Evolutionary conservation across 345 rosid species (phyloP).

Genomic region (Citrus sp.): DNA sequence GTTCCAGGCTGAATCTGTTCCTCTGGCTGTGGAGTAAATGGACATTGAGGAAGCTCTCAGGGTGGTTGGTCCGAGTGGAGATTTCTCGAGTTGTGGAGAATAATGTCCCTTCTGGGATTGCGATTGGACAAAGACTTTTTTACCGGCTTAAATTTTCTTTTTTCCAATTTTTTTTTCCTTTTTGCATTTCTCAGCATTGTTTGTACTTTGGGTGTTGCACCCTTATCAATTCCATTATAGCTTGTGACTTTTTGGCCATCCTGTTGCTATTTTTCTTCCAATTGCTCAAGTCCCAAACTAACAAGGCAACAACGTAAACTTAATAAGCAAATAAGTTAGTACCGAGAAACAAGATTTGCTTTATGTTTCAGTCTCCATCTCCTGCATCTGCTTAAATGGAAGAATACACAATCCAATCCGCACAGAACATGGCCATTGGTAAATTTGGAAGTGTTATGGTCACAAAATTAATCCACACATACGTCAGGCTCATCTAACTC

Average conservation of each 20-base stretch:
- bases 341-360: no score
- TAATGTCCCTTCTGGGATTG: constrained; percentile 18
- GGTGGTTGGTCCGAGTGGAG: neutral
- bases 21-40: constrained; percentile 40
- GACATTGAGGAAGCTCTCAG: neutral
- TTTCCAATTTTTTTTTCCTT: neutral
- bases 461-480: no score
- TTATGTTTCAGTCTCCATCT: neutral
- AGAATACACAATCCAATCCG: no score
- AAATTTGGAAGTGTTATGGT: no score
- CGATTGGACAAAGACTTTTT: constrained; percentile 1
- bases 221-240: constrained; percentile 17
- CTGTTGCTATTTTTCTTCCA: neutral
- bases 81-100: constrained; percentile 7
- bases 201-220: constrained; percentile 11
- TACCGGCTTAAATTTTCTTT: neutral
- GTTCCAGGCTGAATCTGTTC: constrained; percentile 81
- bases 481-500: no score
- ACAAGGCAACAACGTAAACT: neutral
- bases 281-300: neutral
- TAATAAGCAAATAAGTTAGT: neutral
- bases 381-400: no score
- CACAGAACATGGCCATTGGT: no score
- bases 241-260: neutral
- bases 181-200: neutral